Evolutionary conservation across 2,329 filamentous ascomycete species (phyloP).

Genomic region (Ceratocystis lukuohia): DNA sequence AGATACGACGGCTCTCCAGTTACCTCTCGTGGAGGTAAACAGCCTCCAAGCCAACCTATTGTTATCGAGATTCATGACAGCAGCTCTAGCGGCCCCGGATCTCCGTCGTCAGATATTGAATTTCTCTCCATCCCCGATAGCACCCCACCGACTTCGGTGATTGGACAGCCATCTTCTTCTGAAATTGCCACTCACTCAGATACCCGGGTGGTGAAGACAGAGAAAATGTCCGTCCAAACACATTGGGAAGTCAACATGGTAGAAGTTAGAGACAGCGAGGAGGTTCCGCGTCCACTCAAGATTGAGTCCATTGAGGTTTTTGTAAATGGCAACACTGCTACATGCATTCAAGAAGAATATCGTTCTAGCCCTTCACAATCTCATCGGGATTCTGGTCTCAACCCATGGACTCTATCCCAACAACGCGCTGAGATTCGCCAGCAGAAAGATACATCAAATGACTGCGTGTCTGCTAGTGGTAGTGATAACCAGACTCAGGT

Average conservation of each 20-base stretch:
- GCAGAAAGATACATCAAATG: background rate
- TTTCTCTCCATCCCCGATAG: background rate
- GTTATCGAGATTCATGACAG: constrained; percentile 1
- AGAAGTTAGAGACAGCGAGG: background rate
- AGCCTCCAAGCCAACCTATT: background rate
- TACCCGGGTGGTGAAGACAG: background rate
- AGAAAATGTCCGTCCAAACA: background rate
- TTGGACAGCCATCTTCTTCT: background rate
- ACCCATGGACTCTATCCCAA: constrained; percentile 11
- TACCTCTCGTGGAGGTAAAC: background rate
- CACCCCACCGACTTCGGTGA: constrained; percentile 2
- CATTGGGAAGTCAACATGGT: constrained; percentile 17
- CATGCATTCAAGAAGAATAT: background rate
- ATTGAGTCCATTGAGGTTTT: background rate
- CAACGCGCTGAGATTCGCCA: background rate
- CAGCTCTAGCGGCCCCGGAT: background rate
- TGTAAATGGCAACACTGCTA: background rate
- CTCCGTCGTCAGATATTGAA: background rate
- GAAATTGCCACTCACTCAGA: background rate
- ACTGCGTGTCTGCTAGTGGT: background rate
- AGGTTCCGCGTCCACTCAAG: constrained; percentile 2
- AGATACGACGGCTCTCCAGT: background rate
- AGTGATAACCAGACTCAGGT: background rate
- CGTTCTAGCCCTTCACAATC: background rate
- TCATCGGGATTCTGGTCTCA: background rate